Evolutionary conservation across 1,284 basidiomycete genomes (phyloP).

Genomic region (Phylloporus gajari): DNA sequence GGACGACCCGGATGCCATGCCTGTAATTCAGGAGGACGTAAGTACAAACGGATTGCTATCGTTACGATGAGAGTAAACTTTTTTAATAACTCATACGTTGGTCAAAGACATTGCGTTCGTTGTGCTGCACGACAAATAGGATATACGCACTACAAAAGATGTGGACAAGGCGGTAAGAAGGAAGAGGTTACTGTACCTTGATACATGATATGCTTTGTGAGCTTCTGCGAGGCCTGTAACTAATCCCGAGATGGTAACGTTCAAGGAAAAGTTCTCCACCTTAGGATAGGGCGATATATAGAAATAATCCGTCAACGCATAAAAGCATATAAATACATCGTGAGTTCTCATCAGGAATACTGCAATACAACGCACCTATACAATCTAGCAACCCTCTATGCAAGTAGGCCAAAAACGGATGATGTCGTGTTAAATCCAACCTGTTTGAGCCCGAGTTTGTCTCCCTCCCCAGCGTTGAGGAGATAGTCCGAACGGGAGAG

Average conservation of each 20-base stretch:
- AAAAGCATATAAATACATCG: too few relatives aligned
- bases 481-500: conserved; percentile 98
- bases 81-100: conserved; percentile 87
- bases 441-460: conserved; percentile 79
- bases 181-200: conserved; percentile 50
- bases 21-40: conserved; percentile 53
- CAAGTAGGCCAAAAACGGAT: conserved; percentile 88
- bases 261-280: too few relatives aligned
- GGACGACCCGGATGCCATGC: conserved; percentile 76
- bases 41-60: neutral
- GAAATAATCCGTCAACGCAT: too few relatives aligned
- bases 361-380: conserved; percentile 69
- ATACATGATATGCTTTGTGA: conserved; percentile 77
- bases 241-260: conserved; percentile 78
- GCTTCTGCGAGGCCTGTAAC: conserved; percentile 83
- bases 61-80: conserved; percentile 52
- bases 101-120: conserved; percentile 97
- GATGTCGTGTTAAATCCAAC: conserved; percentile 99
- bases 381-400: conserved; percentile 78
- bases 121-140: conserved; percentile 89
- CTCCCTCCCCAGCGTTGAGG: conserved; percentile 66
- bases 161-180: conserved; percentile 1
- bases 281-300: too few relatives aligned
- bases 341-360: conserved; percentile 56
- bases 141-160: conserved; percentile 68